A percentile compares a stretch with the other conserved stretches of the same genome.
These are phyloP conservation scores for Aspergillus ochraceus DNA, from an alignment of 2,329 filamentous ascomycete genomes.

Conservation along the genomic window DNA sequence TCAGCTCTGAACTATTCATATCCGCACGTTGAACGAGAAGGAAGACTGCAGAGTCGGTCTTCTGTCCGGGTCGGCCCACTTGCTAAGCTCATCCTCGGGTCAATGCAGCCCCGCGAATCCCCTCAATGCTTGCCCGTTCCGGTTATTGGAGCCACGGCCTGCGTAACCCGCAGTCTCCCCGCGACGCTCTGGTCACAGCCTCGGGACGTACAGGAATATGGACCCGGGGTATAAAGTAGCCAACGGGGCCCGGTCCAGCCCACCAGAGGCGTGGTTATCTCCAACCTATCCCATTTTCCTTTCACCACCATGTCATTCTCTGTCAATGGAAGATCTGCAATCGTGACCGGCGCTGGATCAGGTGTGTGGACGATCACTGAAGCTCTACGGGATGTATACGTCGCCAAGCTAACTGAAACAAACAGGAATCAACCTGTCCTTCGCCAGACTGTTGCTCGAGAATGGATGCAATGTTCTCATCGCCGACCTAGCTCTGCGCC, in stretches of 20 bases:
- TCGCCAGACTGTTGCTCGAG: slow-evolving; percentile 44
- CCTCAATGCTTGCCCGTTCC: slow-evolving; percentile 6
- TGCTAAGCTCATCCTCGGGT: slow-evolving; percentile 5
- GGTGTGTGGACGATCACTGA: slow-evolving; percentile 35
- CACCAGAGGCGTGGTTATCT: not conserved
- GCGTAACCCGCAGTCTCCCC: not conserved
- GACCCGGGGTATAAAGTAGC: slow-evolving; percentile 3
- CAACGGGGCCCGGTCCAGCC: not conserved
- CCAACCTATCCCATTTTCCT: not conserved
- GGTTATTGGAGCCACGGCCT: slow-evolving; percentile 6
- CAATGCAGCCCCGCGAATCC: slow-evolving; percentile 16
- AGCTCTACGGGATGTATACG: not conserved
- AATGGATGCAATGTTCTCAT: slow-evolving; percentile 49
- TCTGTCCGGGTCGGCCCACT: slow-evolving; percentile 10
- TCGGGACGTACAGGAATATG: not conserved
- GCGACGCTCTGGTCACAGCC: not conserved
- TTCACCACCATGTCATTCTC: slow-evolving; percentile 35
- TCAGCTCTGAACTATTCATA: not conserved
- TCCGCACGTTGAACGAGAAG: not conserved
- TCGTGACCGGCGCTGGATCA: slow-evolving; percentile 57
- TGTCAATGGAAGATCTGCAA: slow-evolving; percentile 50
- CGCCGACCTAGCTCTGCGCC: slow-evolving; percentile 46
- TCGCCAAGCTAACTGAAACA: slow-evolving; percentile 4
- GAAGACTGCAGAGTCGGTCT: slow-evolving; percentile 2
- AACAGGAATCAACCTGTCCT: slow-evolving; percentile 48